Percentiles rank a stretch among this genome's conserved stretches.
Conservation (phyloP, 805 yeast genomes). For the Saturnispora zaruensis region DNA sequence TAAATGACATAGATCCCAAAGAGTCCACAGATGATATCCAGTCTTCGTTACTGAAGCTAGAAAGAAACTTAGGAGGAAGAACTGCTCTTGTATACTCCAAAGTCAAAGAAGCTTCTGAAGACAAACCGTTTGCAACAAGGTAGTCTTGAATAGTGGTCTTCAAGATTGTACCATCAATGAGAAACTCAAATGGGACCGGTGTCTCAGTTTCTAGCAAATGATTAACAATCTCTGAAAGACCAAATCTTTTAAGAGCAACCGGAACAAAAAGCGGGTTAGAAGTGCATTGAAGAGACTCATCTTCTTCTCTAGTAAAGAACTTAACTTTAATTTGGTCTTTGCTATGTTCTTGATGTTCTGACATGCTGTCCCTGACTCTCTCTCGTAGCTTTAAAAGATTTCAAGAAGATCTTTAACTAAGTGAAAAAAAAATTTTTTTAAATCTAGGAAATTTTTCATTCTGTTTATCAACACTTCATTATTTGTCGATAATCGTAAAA, state of each 20-base stretch:
- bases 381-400: background rate
- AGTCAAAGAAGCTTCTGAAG: conserved; percentile 69
- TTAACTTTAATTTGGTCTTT: conserved; percentile 60
- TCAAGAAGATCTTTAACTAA: background rate
- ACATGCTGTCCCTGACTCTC: conserved; percentile 10
- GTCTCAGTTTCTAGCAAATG: conserved; percentile 59
- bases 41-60: conserved; percentile 86
- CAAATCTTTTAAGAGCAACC: conserved; percentile 74
- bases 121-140: conserved; percentile 64
- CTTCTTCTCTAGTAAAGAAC: conserved; percentile 80
- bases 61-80: conserved; percentile 86
- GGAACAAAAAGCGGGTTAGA: conserved; percentile 88
- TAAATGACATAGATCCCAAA: conserved; percentile 25
- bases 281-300: conserved; percentile 57
- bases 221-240: conserved; percentile 90
- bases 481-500: background rate
- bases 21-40: conserved; percentile 81
- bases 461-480: conserved; percentile 2
- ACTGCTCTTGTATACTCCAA: conserved; percentile 89
- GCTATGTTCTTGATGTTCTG: conserved; percentile 7
- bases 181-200: conserved; percentile 86
- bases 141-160: conserved; percentile 76
- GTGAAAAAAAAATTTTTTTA: background rate
- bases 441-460: background rate
- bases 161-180: conserved; percentile 75